Conservation (phyloP, 2,329 filamentous ascomycete species). For the Colletotrichum liaoningense region DNA sequence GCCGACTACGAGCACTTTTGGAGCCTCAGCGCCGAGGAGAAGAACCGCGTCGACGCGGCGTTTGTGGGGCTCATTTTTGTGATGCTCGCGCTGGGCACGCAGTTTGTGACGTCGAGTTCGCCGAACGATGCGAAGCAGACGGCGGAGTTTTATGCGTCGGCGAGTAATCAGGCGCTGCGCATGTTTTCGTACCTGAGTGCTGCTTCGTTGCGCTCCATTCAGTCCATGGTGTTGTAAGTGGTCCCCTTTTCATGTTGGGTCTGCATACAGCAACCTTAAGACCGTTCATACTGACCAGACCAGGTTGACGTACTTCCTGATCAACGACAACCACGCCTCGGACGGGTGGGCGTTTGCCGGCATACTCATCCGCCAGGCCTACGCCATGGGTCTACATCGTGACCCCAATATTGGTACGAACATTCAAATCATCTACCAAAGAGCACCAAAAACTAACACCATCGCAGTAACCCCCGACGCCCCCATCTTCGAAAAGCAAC, state of each 20-base stretch:
- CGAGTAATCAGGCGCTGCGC: constrained; percentile 80
- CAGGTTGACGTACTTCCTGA: constrained; percentile 79
- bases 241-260: no score
- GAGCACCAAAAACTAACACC: constrained; percentile 22
- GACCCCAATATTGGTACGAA: constrained; percentile 77
- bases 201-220: constrained; percentile 78
- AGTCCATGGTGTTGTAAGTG: constrained; percentile 77
- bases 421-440: constrained; percentile 32
- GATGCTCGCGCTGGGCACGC: constrained; percentile 82
- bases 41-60: constrained; percentile 71
- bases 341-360: constrained; percentile 88
- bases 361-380: constrained; percentile 80
- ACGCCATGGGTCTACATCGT: constrained; percentile 84
- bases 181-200: constrained; percentile 82
- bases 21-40: constrained; percentile 69
- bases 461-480: constrained; percentile 70
- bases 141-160: constrained; percentile 85
- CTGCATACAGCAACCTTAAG: background rate
- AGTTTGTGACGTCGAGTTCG: constrained; percentile 74
- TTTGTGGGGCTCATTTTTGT: constrained; percentile 80
- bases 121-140: constrained; percentile 76
- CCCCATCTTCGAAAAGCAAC: constrained; percentile 78
- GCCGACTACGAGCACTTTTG: constrained; percentile 84
- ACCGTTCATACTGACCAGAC: background rate
- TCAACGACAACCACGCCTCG: constrained; percentile 87